Evolutionary conservation across 163 green algal species (phyloP), one percentile per base, ranked within the genome.

Genomic region (Prototheca stagnorum): DNA sequence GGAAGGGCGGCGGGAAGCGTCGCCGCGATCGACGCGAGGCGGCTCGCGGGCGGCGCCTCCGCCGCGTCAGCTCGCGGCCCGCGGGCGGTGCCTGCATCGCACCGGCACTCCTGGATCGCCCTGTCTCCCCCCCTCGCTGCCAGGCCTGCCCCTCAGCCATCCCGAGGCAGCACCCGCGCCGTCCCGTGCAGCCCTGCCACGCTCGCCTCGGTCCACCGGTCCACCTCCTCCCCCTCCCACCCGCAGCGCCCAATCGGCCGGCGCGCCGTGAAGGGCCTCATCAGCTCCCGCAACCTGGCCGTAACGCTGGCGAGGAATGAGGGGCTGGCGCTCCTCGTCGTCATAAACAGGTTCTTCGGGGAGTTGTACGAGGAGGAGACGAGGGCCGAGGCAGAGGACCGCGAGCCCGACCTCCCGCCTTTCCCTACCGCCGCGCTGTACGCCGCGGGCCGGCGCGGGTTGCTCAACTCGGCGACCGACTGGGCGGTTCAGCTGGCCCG

Each of bases 291-390:
- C 23, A 49, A 60, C 49, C 5, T 60, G 1, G 17, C 35, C 16
- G 8, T 60, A 17, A 66, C 37, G 4, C 12, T 55, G 33, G 23
- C n/a, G 3, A 45, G 57, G 51, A 66, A 51, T 40, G 31, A 51
- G 17, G 44, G 28, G 4, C 14, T 66, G 26, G 26, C 23, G n/a
- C 25, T 15, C 6, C 43, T 66, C n/a, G 15, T 66, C 15, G 27
- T 39, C 3, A 25, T 66, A 27, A 59, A 66, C 28, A 26, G 7
- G 12, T 66, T 53, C 44, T 44, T 66, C 35, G 21, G 29, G 35
- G 33, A 40, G 25, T 44, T 57, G 20, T 36, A 54, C 19, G 51
- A 59, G 22, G 57, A 58, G 39, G 57, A 66, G 35, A 51, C 59
- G 22, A 5, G 8, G 15, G 57, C 57, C 1, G 57, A 57, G 21